Base-by-base conservation (phyloP, 2,329 filamentous ascomycete genomes). In the Monilinia vaccinii-corymbosi region DNA sequence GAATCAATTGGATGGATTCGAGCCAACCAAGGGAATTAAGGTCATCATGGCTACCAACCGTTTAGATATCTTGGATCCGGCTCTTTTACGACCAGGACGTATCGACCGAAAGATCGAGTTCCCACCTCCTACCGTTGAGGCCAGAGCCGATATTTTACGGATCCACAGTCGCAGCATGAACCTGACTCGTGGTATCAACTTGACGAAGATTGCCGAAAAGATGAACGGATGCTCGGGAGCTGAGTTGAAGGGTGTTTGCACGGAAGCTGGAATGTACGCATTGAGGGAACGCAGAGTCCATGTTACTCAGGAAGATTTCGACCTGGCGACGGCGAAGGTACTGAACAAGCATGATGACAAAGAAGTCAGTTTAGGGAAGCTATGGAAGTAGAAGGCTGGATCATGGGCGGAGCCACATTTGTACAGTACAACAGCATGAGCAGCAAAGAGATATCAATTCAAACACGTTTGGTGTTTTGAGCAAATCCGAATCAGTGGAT, bases 271-370 rank as follows among this genome's bases (percentile, higher is more conserved):
- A 70, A 99, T 99, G 94, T 99, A 94, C 73, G 94, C 94, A 16
- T 81, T 99, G 65, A 86, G 94, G 68, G 94, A 99, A 78, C 82
- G 94, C 72, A 86, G 94, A 76, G 93, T 99, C 61, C 94, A 99
- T 74, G 94, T 99, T 67, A 99, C 94, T 42, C 94, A 99, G 75
- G 94, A 99, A 77, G 94, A 99, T 76, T 99, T 99, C 74, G 94
- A 99, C 75, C 82, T 99, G 64, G 94, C 94, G 38, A 99, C 94
- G 8, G 94, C 94, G 73, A 99, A 99, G 88, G 93, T 99, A 63
- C 83, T 99, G 73, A 97, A 99, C 84, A 97, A 97, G 82, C 94
- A 97, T 74, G 94, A 97, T 72, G 94, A 99, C 76, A 97, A 97
- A 83, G 92, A 96, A 74, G 89, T 91, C 69, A 91, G 87, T 72